phyloP scores from a whole-genome alignment of 495 filamentous ascomycete species.

The Ascodesmis nigricans region DNA sequence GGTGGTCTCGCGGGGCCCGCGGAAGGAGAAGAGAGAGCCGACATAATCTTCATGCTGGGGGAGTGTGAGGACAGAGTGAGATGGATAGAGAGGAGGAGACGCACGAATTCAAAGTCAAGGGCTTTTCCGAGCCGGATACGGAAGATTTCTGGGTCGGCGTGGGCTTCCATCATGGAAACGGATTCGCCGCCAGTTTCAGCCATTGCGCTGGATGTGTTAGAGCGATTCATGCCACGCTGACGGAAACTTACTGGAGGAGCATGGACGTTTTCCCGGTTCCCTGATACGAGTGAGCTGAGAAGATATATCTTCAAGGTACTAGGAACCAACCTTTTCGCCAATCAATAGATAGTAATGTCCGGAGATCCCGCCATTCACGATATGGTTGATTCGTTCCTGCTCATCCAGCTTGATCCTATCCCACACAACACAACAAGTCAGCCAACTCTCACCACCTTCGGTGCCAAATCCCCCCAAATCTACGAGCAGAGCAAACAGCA shows the following conservation, averaged over 20 bases:
- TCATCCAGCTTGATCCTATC: constrained; percentile 60
- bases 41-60: constrained; percentile 55
- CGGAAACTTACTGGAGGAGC: constrained; percentile 39
- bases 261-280: constrained; percentile 91
- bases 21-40: constrained; percentile 79
- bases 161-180: constrained; percentile 83
- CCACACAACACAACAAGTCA: constrained; percentile 2
- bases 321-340: constrained; percentile 40
- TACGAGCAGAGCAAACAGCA: no score
- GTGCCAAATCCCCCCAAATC: no score
- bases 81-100: constrained; percentile 2
- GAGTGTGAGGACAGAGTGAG: constrained; percentile 10
- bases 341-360: constrained; percentile 89
- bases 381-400: constrained; percentile 50
- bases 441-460: no score
- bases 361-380: constrained; percentile 41
- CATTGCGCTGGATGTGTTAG: constrained; percentile 36
- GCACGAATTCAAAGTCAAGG: constrained; percentile 70
- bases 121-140: constrained; percentile 78
- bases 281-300: constrained; percentile 22
- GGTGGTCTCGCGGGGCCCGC: constrained; percentile 74
- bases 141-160: constrained; percentile 87
- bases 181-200: constrained; percentile 67
- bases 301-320: background rate
- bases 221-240: background rate